Evolutionary conservation across 805 yeast genomes (phyloP).

Genomic region (Kodamaea laetipori): DNA sequence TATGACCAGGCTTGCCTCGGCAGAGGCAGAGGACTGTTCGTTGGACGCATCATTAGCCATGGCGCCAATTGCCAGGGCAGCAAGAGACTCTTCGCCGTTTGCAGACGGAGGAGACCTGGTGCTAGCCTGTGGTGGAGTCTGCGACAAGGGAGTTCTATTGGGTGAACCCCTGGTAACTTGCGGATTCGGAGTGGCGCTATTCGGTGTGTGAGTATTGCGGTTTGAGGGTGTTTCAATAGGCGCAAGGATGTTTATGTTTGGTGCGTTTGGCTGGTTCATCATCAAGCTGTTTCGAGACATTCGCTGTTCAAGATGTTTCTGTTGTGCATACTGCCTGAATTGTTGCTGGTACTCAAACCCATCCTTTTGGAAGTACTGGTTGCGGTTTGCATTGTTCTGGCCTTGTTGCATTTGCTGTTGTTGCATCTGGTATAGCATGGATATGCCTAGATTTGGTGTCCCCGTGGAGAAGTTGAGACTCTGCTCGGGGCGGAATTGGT

Average conservation of each 20-base stretch:
- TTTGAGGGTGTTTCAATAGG: conserved; percentile 1
- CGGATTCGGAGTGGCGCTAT: not conserved
- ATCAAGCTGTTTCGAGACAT: conserved; percentile 1
- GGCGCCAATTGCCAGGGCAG: conserved; percentile 3
- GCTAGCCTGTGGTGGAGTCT: conserved; percentile 1
- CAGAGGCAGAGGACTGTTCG: not conserved
- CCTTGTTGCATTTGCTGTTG: conserved; percentile 5
- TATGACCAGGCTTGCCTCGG: conserved; percentile 13
- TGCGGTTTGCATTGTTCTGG: not conserved
- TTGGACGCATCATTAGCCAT: not conserved
- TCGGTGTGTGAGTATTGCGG: conserved; percentile 5
- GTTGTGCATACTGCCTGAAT: conserved; percentile 9
- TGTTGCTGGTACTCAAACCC: conserved; percentile 9
- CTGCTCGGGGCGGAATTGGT: conserved; percentile 31
- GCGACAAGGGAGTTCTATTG: conserved; percentile 4
- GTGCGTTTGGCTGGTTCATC: conserved; percentile 3
- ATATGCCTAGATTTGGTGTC: conserved; percentile 17
- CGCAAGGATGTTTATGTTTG: conserved; percentile 5
- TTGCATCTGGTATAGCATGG: conserved; percentile 17
- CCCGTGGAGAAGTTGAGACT: conserved; percentile 27
- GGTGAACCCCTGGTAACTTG: conserved; percentile 4
- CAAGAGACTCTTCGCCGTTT: not conserved
- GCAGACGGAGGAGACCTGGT: not conserved
- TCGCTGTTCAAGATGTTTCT: conserved; percentile 4
- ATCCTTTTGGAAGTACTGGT: not conserved